Evolutionary conservation across 208 protist genomes (phyloP), one percentile per base, ranked within the genome.

Genomic region (Phytomonas sp.): DNA sequence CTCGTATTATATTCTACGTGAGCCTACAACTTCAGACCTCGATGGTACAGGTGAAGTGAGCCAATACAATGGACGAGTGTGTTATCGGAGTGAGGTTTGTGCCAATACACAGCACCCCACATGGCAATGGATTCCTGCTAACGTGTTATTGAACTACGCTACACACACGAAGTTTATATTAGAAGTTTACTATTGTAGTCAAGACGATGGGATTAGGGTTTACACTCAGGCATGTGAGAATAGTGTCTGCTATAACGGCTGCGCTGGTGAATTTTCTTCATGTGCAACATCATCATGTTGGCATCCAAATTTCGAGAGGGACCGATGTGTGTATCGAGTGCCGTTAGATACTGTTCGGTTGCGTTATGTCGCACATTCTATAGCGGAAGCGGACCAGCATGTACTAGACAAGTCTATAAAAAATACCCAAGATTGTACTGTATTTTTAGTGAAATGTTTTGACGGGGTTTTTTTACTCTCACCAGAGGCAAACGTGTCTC

Each of bases 61-160:
- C 16, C 45, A 56, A 56, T 26, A 4, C 7, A 56, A 56, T 45
- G 33, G 31, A 52, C 34, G 63, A 19, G 75, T 70, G 30, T 60
- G 74, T 5, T 82, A 86, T 69, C 72, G 66, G 26, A 86, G 81
- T 66, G 78, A 83, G 74, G 73, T 81, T 31, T 73, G 52, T 37
- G 40, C 31, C 63, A 68, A 67, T n/a, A 83, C 81, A 29, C 81
- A 75, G 37, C 75, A 83, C 52, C 81, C 81, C 12, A 71, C 68
- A 49, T 87, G 81, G 81, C 72, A 60, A 19, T 33, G 65, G 56
- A 67, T 87, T 33, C 81, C 81, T 14, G 56, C 60, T 14, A 14
- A 64, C 19, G 67, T 78, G 5, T 12, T 49, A 32, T 11, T 49
- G 36, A 56, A 37, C 33, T 30, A 32, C 16, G 64, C 64, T 32